These are phyloP conservation scores for Odontarrhena argentea DNA, from an alignment of 345 rosid genomes.

Conservation along the genomic window DNA sequence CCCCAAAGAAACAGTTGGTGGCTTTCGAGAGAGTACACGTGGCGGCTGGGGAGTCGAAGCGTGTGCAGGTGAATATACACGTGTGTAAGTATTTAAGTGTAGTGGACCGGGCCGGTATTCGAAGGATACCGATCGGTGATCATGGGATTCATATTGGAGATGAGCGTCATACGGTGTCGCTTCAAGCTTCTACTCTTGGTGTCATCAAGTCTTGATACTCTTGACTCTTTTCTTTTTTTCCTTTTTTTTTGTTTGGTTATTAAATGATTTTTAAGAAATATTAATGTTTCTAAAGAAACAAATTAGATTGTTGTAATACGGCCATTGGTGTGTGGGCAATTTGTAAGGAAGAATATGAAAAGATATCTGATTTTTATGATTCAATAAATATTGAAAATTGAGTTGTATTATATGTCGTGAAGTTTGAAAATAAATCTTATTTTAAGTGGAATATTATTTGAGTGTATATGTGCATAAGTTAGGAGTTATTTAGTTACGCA, in stretches of 20 bases:
- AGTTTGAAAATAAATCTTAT: background rate
- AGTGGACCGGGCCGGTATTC: conserved; percentile 71
- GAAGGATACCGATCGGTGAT: conserved; percentile 84
- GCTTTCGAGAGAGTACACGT: conserved; percentile 69
- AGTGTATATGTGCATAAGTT: too few species aligned
- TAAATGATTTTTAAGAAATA: conserved; percentile 6
- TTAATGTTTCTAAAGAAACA: background rate
- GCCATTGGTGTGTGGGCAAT: conserved; percentile 11
- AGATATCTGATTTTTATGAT: conserved; percentile 13
- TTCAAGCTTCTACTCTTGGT: conserved; percentile 58
- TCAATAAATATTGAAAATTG: background rate
- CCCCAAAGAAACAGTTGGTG: conserved; percentile 70
- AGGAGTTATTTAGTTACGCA: too few species aligned
- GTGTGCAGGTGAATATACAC: conserved; percentile 64
- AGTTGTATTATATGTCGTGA: conserved; percentile 5
- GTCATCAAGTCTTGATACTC: conserved; percentile 52
- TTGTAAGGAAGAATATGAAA: background rate
- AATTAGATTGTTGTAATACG: conserved; percentile 22
- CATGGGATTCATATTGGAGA: conserved; percentile 75
- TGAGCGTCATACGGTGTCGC: conserved; percentile 57
- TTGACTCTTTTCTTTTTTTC: background rate
- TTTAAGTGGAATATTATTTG: too few species aligned
- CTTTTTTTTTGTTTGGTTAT: background rate
- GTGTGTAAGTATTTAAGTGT: conserved; percentile 87
- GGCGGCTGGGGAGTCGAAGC: conserved; percentile 50